Conservation (phyloP, 164 flowering plant species). For the Tetracentron sinense region DNA sequence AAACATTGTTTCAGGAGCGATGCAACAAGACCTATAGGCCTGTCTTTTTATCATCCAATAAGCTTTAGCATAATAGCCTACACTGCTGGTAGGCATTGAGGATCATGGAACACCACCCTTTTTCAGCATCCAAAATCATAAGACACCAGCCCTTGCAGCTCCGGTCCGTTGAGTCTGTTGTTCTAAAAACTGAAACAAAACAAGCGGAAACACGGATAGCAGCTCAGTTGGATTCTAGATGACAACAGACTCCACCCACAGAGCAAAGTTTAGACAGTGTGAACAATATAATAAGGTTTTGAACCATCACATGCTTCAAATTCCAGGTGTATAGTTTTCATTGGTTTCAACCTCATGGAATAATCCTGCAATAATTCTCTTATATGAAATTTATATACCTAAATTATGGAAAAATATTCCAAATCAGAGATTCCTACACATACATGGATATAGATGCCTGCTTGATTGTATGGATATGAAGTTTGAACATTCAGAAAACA, state of each 20-base stretch:
- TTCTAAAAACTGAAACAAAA: slow-evolving; percentile 48
- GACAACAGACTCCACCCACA: not conserved
- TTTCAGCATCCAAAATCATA: slow-evolving; percentile 85
- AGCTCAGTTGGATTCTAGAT: not conserved
- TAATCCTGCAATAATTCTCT: too few species aligned
- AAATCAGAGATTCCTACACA: too few species aligned
- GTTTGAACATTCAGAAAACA: too few species aligned
- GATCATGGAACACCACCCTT: not conserved
- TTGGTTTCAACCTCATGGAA: too few species aligned
- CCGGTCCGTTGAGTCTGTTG: slow-evolving; percentile 72
- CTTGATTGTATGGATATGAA: too few species aligned
- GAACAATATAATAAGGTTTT: not conserved
- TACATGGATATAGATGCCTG: too few species aligned
- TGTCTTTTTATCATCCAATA: too few species aligned
- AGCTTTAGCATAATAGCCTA: not conserved
- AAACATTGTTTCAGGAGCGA: not conserved
- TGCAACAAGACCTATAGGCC: too few species aligned
- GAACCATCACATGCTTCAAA: too few species aligned
- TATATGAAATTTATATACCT: too few species aligned
- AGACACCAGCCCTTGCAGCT: slow-evolving; percentile 71
- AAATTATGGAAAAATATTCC: too few species aligned
- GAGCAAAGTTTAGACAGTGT: not conserved
- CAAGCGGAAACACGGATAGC: not conserved
- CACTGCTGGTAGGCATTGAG: not conserved
- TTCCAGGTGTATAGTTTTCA: too few species aligned